Conservation (phyloP, 257 asterid genomes). For the Scutellaria barbata region DNA sequence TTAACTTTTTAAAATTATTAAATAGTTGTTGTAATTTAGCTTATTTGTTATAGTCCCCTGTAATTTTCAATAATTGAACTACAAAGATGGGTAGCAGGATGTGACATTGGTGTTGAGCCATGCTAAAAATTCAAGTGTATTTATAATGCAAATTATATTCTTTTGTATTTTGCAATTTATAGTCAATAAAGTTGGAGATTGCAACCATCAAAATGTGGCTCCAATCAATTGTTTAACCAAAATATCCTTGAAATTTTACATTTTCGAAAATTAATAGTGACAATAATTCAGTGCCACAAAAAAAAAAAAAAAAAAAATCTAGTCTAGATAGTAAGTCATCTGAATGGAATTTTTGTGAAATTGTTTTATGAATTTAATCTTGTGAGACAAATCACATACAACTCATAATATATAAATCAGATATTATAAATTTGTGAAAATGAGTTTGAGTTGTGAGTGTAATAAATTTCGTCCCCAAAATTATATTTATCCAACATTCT, state of each 20-base stretch:
- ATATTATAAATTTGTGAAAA: too few species aligned
- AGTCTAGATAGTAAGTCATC: too few species aligned
- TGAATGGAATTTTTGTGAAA: too few species aligned
- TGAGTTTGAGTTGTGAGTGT: too few species aligned
- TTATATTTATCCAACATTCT: too few species aligned
- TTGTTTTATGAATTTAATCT: not conserved
- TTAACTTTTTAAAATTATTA: too few species aligned
- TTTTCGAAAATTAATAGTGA: not conserved
- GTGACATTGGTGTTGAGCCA: constrained; percentile 30
- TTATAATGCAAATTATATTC: constrained; percentile 24
- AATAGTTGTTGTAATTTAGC: too few species aligned
- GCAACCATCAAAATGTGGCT: not conserved
- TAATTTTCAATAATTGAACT: not conserved
- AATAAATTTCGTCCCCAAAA: too few species aligned
- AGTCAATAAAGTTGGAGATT: constrained; percentile 27
- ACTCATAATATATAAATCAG: too few species aligned
- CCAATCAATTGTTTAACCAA: not conserved
- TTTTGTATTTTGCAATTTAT: constrained; percentile 19
- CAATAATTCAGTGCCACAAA: not conserved
- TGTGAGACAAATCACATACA: not conserved
- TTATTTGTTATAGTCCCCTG: too few species aligned
- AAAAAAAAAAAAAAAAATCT: too few species aligned
- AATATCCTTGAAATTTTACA: not conserved
- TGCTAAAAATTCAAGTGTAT: constrained; percentile 23
- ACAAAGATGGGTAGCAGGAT: constrained; percentile 9